Base-by-base conservation (phyloP, 352 stramenopile species). In the Pythium apleroticum region DNA sequence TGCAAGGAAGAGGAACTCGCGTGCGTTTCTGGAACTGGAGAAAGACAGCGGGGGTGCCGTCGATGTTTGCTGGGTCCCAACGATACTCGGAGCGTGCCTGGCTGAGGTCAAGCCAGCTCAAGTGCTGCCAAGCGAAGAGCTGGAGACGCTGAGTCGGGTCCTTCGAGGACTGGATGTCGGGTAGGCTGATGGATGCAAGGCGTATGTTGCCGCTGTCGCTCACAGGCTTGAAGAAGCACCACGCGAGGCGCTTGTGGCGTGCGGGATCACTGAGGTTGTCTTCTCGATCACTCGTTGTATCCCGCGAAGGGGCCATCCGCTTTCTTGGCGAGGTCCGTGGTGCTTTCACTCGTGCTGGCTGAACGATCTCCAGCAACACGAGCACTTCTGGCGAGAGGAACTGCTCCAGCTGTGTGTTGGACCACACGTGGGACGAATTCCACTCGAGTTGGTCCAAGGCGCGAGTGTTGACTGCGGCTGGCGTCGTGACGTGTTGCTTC, bases 41-140 rank as follows among this genome's bases (percentile, higher is more conserved):
- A 27, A 83, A 90, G 17, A 90, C 80, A 0, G 70, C 46, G 3
- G 80, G 81, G 8, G 88, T 54, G 3, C 62, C 70, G 14, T 69
- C 68, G 12, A 65, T 72, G n/a, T 24, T 52, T 48, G 45, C 10
- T 20, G 48, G 30, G 22, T 59, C 71, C 72, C 66, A 87, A 6
- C 69, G 68, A 70, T 81, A 89, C 31, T 88, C 73, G 0, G 57
- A 53, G 39, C 68, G 81, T 2, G 80, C 82, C 68, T 91, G 81
- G 17, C 81, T 81, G n/a, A 72, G 54, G 49, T 89, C 80, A 37
- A 88, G 71, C 80, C 81, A 91, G 15, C 75, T 82, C 12, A 90
- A n/a, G 6, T 72, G 41, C 35, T 86, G 77, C 53, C 84, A 90
- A 20, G 83, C 59, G 31, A 78, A 88, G 46, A 92, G 64, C 39